Evolutionary conservation across 345 rosid species (phyloP).

Genomic region (Erodium maritimum): DNA sequence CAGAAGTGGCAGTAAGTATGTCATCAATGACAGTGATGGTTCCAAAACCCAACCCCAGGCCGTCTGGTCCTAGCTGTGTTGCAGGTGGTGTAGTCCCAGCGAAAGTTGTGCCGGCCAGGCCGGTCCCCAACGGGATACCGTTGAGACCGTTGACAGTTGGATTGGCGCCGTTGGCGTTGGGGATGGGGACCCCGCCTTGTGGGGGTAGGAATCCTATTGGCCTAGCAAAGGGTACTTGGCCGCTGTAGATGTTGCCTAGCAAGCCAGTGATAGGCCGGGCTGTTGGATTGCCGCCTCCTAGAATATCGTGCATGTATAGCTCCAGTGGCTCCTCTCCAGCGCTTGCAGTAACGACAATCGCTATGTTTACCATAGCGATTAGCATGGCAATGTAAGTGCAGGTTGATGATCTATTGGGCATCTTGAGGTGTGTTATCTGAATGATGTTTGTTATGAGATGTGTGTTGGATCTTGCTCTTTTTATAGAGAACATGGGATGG

Average conservation of each 20-base stretch:
- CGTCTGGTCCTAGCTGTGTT: conserved; percentile 79
- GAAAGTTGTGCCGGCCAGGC: conserved; percentile 67
- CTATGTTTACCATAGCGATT: not conserved
- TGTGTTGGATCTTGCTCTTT: too few species aligned
- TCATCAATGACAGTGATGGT: conserved; percentile 85
- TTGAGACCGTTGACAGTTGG: conserved; percentile 69
- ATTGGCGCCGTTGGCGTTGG: conserved; percentile 80
- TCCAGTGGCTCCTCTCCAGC: conserved; percentile 45
- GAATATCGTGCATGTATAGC: conserved; percentile 84
- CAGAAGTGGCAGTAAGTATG: conserved; percentile 62
- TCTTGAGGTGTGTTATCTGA: too few species aligned
- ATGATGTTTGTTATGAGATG: too few species aligned
- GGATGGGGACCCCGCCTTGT: conserved; percentile 49
- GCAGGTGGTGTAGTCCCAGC: conserved; percentile 27
- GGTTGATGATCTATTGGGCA: too few species aligned
- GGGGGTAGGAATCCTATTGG: conserved; percentile 74
- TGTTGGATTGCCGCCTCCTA: conserved; percentile 79
- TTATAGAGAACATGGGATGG: too few species aligned
- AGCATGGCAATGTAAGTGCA: too few species aligned
- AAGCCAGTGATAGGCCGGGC: conserved; percentile 88
- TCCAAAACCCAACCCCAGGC: conserved; percentile 77
- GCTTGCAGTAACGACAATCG: not conserved
- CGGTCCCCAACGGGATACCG: conserved; percentile 86
- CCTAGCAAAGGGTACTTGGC: conserved; percentile 91
- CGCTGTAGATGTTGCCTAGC: conserved; percentile 84